phyloP scores from a whole-genome alignment of 345 rosid species.

The Luvunga scandens region DNA sequence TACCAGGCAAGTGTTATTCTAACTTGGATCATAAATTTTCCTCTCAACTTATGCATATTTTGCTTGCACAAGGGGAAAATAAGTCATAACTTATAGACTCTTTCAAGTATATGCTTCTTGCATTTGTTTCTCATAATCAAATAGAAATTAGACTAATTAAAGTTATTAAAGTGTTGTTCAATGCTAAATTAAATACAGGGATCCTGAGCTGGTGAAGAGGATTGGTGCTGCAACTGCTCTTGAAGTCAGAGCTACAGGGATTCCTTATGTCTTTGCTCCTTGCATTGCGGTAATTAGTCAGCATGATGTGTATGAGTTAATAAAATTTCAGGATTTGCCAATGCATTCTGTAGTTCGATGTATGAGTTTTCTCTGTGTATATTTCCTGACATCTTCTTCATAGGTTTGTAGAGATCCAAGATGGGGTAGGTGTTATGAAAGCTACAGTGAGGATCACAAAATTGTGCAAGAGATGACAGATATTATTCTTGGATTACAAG shows the following conservation, averaged over 20 bases:
- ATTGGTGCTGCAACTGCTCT: constrained; percentile 96
- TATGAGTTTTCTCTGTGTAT: not conserved
- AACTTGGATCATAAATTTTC: not conserved
- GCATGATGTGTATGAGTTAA: not conserved
- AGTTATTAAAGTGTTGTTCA: not conserved
- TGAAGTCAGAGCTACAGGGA: constrained; percentile 98
- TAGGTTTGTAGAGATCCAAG: constrained; percentile 99
- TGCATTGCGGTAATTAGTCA: constrained; percentile 84
- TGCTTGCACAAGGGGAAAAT: not conserved
- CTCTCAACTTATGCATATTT: not conserved
- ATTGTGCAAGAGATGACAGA: constrained; percentile 85
- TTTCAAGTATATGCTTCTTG: not conserved
- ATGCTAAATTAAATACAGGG: constrained; percentile 40
- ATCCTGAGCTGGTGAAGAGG: constrained; percentile 76
- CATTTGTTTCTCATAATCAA: not conserved
- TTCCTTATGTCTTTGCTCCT: constrained; percentile 90
- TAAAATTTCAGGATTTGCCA: not conserved
- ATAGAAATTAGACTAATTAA: not conserved
- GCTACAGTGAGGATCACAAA: constrained; percentile 86
- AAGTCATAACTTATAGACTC: not conserved
- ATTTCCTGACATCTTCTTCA: constrained; percentile 16
- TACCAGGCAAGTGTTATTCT: constrained; percentile 50
- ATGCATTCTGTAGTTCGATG: not conserved
- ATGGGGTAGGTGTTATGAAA: constrained; percentile 98
- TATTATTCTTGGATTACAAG: constrained; percentile 84